Conservation (phyloP, 1,284 basidiomycete genomes). For the Flammula alnicola region DNA sequence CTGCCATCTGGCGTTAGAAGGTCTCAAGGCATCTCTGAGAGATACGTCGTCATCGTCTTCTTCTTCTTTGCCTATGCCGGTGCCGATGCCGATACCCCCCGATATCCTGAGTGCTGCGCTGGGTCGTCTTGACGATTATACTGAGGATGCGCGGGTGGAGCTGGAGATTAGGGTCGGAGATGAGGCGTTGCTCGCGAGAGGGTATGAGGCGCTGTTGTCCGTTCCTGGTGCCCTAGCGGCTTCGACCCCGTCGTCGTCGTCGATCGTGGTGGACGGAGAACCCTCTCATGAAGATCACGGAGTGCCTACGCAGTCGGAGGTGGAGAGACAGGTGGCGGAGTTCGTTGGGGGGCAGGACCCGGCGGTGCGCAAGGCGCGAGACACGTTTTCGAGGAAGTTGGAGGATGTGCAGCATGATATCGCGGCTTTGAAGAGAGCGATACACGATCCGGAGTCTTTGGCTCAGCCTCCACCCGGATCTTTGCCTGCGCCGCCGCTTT, state of each 20-base stretch:
- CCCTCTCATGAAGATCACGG: conserved; percentile 15
- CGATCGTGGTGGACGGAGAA: conserved; percentile 1
- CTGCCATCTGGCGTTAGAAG: conserved; percentile 67
- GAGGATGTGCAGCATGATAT: conserved; percentile 85
- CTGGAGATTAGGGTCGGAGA: conserved; percentile 84
- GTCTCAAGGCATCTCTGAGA: conserved; percentile 50
- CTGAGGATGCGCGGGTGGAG: conserved; percentile 86
- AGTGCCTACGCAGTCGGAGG: conserved; percentile 34
- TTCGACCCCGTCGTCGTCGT: background rate
- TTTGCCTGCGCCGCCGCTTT: conserved; percentile 7
- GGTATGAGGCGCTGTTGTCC: conserved; percentile 74
- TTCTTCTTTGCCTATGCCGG: too few relatives aligned
- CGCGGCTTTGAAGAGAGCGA: conserved; percentile 60
- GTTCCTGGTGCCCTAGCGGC: conserved; percentile 54
- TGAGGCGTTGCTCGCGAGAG: conserved; percentile 70
- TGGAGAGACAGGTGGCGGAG: conserved; percentile 57
- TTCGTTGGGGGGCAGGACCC: conserved; percentile 66
- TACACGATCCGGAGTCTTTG: conserved; percentile 48
- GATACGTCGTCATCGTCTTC: background rate
- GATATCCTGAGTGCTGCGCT: conserved; percentile 59
- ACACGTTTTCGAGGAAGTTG: conserved; percentile 62
- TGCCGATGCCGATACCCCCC: conserved; percentile 25
- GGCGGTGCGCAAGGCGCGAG: conserved; percentile 51
- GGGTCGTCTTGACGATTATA: conserved; percentile 75
- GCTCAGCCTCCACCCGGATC: conserved; percentile 13